Evolutionary conservation across 805 yeast genomes (phyloP), one percentile per base, ranked within the genome.

Genomic region (Nakazawaea populi): DNA sequence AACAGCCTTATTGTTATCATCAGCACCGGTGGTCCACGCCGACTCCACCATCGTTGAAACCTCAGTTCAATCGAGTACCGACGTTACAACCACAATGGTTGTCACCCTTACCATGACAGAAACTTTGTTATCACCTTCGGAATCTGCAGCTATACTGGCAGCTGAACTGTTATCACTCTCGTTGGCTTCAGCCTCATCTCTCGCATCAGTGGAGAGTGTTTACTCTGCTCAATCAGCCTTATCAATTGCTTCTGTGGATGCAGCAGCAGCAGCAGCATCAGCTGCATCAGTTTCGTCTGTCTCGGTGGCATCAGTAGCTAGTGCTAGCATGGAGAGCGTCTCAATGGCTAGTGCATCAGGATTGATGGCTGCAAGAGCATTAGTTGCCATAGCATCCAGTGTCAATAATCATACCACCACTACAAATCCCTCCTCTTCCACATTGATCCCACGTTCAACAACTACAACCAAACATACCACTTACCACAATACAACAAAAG

Each of bases 51-150:
- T 39, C 39, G 28, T 38, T 28, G 49, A 41, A 28, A 42, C 46
- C 18, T 40, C 46, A 24, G 29, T 44, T 10, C 6, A 10, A 18
- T 18, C 44, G 29, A 42, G 41, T n/a, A 57, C 51, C 10, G 63
- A 56, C 6, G 52, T 55, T 14, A 72, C 73, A 32, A 72, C 77
- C 44, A 75, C 80, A 50, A 61, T 71, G 31, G 55, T 62, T 31
- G 59, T 72, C 49, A 76, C 80, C 31, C 57, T 76, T 52, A 76
- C 80, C 28, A 63, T 74, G 52, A 76, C 81, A 44, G 63, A 65
- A 48, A 76, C 81, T 31, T 47, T 74, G 43, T 68, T 73, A 59
- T 66, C 78, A 32, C 79, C 80, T 35, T 67, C 70, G 50, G 76
- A 76, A 60, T 68, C 74, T 47, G 47, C 71, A 41, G 66, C 69